Percentiles rank a stretch among this genome's conserved stretches.
phyloP scores from a whole-genome alignment of 805 yeast species.

The Ogataea angusta region DNA sequence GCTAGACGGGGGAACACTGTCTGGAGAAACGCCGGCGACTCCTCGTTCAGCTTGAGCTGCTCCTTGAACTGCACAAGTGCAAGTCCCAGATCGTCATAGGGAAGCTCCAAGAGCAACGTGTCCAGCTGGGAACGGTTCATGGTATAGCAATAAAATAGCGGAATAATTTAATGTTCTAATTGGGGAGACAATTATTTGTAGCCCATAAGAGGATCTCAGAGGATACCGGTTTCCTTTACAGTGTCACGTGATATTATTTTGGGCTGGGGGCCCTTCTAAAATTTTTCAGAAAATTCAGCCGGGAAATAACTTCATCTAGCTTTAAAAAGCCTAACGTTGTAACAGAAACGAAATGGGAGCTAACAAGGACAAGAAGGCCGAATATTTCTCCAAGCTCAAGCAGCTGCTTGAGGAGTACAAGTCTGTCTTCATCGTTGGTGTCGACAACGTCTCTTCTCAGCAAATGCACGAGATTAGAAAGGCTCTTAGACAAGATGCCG shows the following conservation, averaged over 20 bases:
- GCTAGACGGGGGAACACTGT: slow-evolving; percentile 12
- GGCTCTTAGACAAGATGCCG: slow-evolving; percentile 91
- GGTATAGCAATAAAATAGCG: slow-evolving; percentile 6
- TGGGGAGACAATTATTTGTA: slow-evolving; percentile 4
- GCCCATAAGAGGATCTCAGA: not conserved
- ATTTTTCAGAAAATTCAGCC: slow-evolving; percentile 5
- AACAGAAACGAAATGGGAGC: slow-evolving; percentile 98
- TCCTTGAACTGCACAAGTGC: slow-evolving; percentile 9
- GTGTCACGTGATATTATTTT: slow-evolving; percentile 8
- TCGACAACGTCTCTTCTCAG: slow-evolving; percentile 99
- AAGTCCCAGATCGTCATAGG: slow-evolving; percentile 5
- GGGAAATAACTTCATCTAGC: slow-evolving; percentile 34
- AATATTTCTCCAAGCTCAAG: slow-evolving; percentile 94
- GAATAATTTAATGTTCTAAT: slow-evolving; percentile 3
- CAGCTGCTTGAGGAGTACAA: slow-evolving; percentile 94
- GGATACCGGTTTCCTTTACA: not conserved
- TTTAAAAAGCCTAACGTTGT: slow-evolving; percentile 87
- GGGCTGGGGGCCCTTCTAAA: slow-evolving; percentile 9
- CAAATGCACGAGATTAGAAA: slow-evolving; percentile 99
- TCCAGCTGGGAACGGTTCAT: slow-evolving; percentile 11
- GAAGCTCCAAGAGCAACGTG: slow-evolving; percentile 11
- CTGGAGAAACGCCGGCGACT: slow-evolving; percentile 11
- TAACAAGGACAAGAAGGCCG: slow-evolving; percentile 94
- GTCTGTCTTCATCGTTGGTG: slow-evolving; percentile 98
- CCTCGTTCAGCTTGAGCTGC: slow-evolving; percentile 12